Evolutionary conservation across 2,329 filamentous ascomycete species (phyloP), one percentile per base, ranked within the genome.

Genomic region (Spiromastix sp.): DNA sequence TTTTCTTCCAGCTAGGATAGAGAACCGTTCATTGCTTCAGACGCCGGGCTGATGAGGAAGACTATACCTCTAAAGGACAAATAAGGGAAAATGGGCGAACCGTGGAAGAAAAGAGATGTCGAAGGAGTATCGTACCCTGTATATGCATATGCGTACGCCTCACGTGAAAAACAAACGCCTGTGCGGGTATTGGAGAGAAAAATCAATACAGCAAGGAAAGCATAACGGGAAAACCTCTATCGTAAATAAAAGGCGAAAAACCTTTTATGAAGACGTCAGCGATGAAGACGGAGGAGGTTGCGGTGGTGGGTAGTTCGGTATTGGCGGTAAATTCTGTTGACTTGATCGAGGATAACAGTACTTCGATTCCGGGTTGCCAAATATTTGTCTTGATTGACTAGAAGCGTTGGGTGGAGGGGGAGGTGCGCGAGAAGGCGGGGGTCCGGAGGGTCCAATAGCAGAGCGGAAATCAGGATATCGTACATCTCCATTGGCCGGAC

Each of bases 391-490:
- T n/a, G n/a, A n/a, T n/a, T n/a, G n/a, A n/a, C n/a, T 25, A 31
- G 37, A 20, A 15, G 30, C 22, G 22, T 43, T 37, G 9, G 33
- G 13, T 12, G 41, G 39, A n/a, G 41, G 42, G 4, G 42, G 43
- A 18, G 41, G 36, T 16, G 38, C 38, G 20, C 32, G 30, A 32
- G 25, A 31, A 7, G 42, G 42, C 8, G 41, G 39, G 2, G 42
- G 41, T 5, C 41, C 37, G 12, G 42, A 22, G 11, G 41, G 34
- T 21, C 29, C 26, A 3, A 27, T 35, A 5, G 32, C 35, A 4
- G 39, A 42, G 9, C 43, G 43, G 21, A 46, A 40, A 10, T 36
- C 39, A 11, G 32, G 18, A 24, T 35, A 35, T 32, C 39, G 31
- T 7, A 29, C 20, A 30, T 42, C 39, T 15, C 35, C 30, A 24